Evolutionary conservation across 2,329 filamentous ascomycete genomes (phyloP), one percentile per base, ranked within the genome.

Genomic region (Purpureocillium lavendulum): DNA sequence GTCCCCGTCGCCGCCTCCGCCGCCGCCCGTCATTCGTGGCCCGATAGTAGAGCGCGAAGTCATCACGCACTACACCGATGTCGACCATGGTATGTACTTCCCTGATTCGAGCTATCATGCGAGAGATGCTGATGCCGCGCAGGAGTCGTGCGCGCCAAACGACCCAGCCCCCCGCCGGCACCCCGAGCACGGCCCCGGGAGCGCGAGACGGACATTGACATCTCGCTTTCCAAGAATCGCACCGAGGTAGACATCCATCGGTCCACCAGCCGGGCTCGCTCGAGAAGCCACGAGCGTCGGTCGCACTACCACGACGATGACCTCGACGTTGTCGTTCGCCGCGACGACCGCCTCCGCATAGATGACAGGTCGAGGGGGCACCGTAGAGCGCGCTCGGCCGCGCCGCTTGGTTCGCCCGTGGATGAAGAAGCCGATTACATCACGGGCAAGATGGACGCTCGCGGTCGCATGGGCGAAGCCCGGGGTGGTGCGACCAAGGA

Each of bases 41-140:
- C 87, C 87, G 28, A 84, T 82, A 1, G 87, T 94, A 50, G 85
- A 90, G 61, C 80, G 90, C 54, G 86, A 95, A 56, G 80, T 94
- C 42, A 89, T 94, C 48, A 94, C 87, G 0, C 86, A 92, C 62
- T 90, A 92, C 57, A 76, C 82, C 42, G 84, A 90, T 55, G 83
- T 94, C 50, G 85, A 94, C 55, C 87, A 94, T 62, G 88, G 85
- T 87, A 69, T 57, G 78, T 29, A 16, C n/a, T 26, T 30, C 29
- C 12, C 7, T 12, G 4, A 14, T 8, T 12, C 8, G 26, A 7
- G 12, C 26, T 7, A 8, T 12, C 26, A 12, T 8, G 26, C 7
- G 26, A 12, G 26, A 29, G 26, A 7, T 8, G 26, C 21, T 11
- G 11, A 30, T 16, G 10, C 8, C 13, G 26, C 17, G 21, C 42